These are phyloP conservation scores for Prunus mira DNA, from an alignment of 306 rosid species.

Conservation along the genomic window DNA sequence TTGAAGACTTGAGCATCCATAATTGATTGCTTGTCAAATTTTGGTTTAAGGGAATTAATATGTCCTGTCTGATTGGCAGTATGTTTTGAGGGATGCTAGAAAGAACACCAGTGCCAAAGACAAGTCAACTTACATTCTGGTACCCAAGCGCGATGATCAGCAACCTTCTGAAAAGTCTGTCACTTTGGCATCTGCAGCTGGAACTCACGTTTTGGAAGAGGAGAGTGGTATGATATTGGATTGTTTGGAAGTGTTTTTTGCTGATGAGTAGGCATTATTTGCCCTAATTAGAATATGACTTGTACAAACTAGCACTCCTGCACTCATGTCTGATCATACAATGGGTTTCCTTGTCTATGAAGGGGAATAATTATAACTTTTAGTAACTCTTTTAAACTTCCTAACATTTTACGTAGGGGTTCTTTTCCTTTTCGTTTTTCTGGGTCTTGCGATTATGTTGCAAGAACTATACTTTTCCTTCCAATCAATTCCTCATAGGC, in stretches of 20 bases:
- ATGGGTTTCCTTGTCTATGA: not conserved
- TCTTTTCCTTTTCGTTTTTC: not conserved
- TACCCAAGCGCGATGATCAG: conserved; percentile 46
- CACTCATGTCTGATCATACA: not conserved
- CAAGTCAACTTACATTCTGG: conserved; percentile 43
- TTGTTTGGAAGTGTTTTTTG: not conserved
- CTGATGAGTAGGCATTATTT: not conserved
- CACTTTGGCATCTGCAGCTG: conserved; percentile 41
- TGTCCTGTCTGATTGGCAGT: conserved; percentile 44
- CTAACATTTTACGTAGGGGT: not conserved
- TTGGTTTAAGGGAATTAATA: not conserved
- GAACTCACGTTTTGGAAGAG: conserved; percentile 36
- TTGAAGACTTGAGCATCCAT: not conserved
- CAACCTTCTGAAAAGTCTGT: conserved; percentile 43
- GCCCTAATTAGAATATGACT: not conserved
- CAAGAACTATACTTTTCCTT: not conserved
- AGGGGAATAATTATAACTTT: not conserved
- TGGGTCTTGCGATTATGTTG: not conserved
- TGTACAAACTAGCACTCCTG: not conserved
- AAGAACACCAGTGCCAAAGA: conserved; percentile 40
- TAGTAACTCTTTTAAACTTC: not conserved
- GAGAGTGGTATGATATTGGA: conserved; percentile 44
- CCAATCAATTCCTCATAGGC: not conserved
- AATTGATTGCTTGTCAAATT: not conserved
- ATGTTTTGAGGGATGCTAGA: conserved; percentile 56